phyloP scores from a whole-genome alignment of 345 rosid species.

The Eucalyptus erythrocorys region DNA sequence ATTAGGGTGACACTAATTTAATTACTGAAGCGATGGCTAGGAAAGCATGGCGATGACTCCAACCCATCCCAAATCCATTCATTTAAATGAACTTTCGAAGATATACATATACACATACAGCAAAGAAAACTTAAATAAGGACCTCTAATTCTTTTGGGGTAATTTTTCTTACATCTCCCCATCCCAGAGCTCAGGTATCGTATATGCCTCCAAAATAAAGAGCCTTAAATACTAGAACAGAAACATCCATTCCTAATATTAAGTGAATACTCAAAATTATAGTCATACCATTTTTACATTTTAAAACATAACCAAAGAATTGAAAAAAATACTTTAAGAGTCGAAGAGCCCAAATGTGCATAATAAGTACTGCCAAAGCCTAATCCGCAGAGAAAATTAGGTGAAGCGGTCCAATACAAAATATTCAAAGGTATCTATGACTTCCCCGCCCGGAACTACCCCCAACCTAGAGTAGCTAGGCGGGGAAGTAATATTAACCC shows the following conservation, averaged over 20 bases:
- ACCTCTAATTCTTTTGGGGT: not conserved
- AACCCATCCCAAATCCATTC: not conserved
- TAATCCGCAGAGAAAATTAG: too few relatives aligned
- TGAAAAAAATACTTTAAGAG: not conserved
- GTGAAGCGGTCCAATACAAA: not conserved
- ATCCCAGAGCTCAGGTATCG: not conserved
- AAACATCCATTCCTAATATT: not conserved
- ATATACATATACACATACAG: not conserved
- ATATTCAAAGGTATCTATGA: too few relatives aligned
- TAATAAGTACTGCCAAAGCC: not conserved
- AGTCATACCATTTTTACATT: not conserved
- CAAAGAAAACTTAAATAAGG: not conserved
- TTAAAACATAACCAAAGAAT: not conserved
- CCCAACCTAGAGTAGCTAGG: not conserved
- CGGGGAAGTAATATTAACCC: constrained; percentile 5
- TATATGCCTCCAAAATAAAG: not conserved
- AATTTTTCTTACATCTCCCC: not conserved
- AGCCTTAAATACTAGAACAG: not conserved
- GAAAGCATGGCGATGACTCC: not conserved
- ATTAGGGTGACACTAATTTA: not conserved
- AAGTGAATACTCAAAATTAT: not conserved
- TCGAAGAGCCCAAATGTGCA: not conserved
- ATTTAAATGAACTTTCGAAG: not conserved
- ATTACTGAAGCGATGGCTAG: not conserved
- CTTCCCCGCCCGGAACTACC: not conserved